phyloP scores from a whole-genome alignment of 768 basidiomycete genomes.

The Tricholoma bakamatsutake region DNA sequence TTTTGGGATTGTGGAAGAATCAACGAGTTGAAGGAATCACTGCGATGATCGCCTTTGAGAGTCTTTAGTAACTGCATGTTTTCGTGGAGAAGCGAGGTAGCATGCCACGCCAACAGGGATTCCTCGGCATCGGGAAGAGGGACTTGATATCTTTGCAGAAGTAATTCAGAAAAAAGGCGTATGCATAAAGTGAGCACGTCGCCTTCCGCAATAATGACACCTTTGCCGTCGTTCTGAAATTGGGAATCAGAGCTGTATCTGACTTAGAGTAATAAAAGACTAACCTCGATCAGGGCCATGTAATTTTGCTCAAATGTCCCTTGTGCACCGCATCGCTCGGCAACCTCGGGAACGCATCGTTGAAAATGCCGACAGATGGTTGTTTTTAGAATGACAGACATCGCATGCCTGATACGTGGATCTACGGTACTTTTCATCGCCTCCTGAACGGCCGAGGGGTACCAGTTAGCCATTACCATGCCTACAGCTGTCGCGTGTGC shows the following conservation, averaged over 20 bases:
- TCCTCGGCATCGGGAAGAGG: constrained; percentile 44
- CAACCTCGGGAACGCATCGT: constrained; percentile 43
- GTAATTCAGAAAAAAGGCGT: constrained; percentile 52
- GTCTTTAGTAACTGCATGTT: constrained; percentile 32
- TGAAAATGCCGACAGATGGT: constrained; percentile 50
- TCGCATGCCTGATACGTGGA: constrained; percentile 45
- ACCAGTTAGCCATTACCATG: constrained; percentile 47
- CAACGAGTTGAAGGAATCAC: constrained; percentile 44
- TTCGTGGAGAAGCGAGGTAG: constrained; percentile 39
- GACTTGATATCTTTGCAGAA: constrained; percentile 47
- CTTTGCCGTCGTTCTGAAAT: constrained; percentile 42
- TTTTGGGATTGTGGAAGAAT: constrained; percentile 50
- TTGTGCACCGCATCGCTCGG: constrained; percentile 63
- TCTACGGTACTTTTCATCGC: constrained; percentile 35
- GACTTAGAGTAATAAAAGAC: constrained; percentile 4
- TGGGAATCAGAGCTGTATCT: constrained; percentile 8
- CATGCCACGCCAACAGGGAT: constrained; percentile 50
- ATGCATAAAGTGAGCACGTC: constrained; percentile 47
- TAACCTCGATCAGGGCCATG: constrained; percentile 49
- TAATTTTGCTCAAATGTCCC: constrained; percentile 62
- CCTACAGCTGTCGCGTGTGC: constrained; percentile 45
- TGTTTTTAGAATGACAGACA: constrained; percentile 52
- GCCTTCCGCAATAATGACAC: constrained; percentile 57
- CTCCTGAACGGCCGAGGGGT: constrained; percentile 28
- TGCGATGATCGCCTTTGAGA: constrained; percentile 40